These are phyloP conservation scores for Hyphodiscus sp. DNA, from an alignment of 2,329 filamentous ascomycete species.

Conservation along the genomic window DNA sequence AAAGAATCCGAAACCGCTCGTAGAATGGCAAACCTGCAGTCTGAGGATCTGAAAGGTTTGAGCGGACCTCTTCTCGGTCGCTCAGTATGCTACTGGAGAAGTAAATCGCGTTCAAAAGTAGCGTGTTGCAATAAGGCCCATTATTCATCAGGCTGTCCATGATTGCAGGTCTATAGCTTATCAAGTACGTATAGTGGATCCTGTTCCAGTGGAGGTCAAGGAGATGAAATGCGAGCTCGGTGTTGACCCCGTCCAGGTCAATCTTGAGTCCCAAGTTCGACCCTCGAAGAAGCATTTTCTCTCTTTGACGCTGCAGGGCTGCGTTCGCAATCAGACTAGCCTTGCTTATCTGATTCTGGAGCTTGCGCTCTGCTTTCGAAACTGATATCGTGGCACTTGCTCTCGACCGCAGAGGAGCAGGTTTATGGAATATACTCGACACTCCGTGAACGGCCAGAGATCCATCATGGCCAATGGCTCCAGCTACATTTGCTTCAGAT, in stretches of 20 bases:
- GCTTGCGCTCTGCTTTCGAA: too few relatives aligned
- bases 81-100: slow-evolving; percentile 35
- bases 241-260: slow-evolving; percentile 20
- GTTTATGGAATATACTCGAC: too few relatives aligned
- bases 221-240: slow-evolving; percentile 33
- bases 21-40: slow-evolving; percentile 34
- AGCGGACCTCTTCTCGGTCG: slow-evolving; percentile 31
- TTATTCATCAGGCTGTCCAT: slow-evolving; percentile 33
- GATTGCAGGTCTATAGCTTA: slow-evolving; percentile 35
- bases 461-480: too few relatives aligned
- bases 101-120: slow-evolving; percentile 36
- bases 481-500: too few relatives aligned
- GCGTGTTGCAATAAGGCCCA: slow-evolving; percentile 33
- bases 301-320: not conserved
- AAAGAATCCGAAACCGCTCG: slow-evolving; percentile 32
- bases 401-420: too few relatives aligned
- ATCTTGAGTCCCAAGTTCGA: not conserved
- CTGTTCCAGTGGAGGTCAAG: slow-evolving; percentile 35
- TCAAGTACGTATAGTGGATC: slow-evolving; percentile 33
- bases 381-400: too few relatives aligned
- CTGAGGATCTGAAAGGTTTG: slow-evolving; percentile 30
- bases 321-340: not conserved
- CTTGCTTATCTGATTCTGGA: too few relatives aligned
- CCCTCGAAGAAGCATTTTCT: not conserved
- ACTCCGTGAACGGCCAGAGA: too few relatives aligned